Percentiles rank a stretch among this genome's conserved stretches.
Conservation (phyloP, 495 filamentous ascomycete genomes). For the Tuber indicum region DNA sequence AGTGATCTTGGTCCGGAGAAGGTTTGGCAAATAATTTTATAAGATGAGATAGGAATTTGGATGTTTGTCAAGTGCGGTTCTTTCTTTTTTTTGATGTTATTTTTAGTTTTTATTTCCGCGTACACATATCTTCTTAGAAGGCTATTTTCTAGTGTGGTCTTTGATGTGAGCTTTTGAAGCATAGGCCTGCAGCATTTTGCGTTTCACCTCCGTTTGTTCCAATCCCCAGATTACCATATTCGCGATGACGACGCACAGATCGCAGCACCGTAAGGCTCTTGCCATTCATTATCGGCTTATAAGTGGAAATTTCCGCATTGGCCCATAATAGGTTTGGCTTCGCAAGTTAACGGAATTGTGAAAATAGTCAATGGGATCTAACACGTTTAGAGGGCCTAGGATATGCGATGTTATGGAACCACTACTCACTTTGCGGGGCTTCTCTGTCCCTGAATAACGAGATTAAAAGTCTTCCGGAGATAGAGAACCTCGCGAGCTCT, state of each 20-base stretch:
- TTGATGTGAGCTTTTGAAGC: background rate
- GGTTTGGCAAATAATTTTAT: background rate
- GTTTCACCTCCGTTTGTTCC: background rate
- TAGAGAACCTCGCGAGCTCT: too few relatives aligned
- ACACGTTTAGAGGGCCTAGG: too few relatives aligned
- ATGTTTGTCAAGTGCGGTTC: background rate
- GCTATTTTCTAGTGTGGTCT: background rate
- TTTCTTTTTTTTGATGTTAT: background rate
- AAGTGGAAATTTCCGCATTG: too few relatives aligned
- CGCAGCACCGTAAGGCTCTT: background rate
- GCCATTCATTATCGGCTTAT: too few relatives aligned
- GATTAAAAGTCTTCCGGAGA: too few relatives aligned
- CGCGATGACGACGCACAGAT: background rate
- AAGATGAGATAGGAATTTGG: background rate
- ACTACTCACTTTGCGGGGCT: too few relatives aligned
- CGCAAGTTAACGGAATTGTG: too few relatives aligned
- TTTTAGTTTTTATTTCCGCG: background rate
- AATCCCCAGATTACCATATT: background rate
- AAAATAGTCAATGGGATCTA: too few relatives aligned
- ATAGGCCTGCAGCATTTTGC: too few relatives aligned
- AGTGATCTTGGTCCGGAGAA: background rate
- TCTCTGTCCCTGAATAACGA: too few relatives aligned
- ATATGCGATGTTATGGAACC: too few relatives aligned
- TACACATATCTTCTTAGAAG: background rate
- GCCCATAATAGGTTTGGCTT: too few relatives aligned